Evolutionary conservation across 1,284 basidiomycete species (phyloP).

Genomic region (Phenoliferia sp.): DNA sequence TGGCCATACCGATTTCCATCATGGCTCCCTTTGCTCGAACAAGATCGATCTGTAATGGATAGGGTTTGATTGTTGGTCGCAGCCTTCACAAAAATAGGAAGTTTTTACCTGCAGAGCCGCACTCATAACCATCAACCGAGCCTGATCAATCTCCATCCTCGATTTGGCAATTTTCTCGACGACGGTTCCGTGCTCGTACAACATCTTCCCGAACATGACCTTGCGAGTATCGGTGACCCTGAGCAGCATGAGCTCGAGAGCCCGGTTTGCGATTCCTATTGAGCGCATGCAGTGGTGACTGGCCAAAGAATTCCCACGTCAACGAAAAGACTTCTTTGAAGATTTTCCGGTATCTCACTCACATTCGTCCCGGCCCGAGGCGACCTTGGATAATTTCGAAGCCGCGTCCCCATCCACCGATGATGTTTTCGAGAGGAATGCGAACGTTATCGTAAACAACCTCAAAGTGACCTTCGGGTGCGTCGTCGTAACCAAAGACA

Average conservation of each 20-base stretch:
- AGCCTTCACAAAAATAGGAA: neutral
- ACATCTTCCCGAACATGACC: conserved; percentile 88
- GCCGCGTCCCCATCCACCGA: conserved; percentile 79
- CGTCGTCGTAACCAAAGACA: conserved; percentile 90
- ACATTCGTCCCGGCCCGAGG: conserved; percentile 92
- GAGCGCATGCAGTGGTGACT: conserved; percentile 74
- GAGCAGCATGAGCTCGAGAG: conserved; percentile 81
- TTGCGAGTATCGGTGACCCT: conserved; percentile 83
- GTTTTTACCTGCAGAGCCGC: conserved; percentile 72
- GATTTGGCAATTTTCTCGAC: conserved; percentile 85
- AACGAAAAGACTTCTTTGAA: too few species aligned
- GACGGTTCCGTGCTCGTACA: conserved; percentile 88
- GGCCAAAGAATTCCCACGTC: too few species aligned
- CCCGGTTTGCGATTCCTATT: conserved; percentile 78
- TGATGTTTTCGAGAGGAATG: conserved; percentile 73
- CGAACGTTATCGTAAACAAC: conserved; percentile 90
- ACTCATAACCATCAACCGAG: conserved; percentile 79
- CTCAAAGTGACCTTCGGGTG: conserved; percentile 80
- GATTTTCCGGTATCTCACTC: too few species aligned
- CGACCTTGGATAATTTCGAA: conserved; percentile 89
- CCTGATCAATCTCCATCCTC: conserved; percentile 85
- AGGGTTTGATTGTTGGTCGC: neutral
- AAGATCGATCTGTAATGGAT: conserved; percentile 66
- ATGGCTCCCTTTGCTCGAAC: conserved; percentile 86
- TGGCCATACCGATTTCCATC: conserved; percentile 95